A percentile compares a stretch with the other conserved stretches of the same genome.
Conservation (phyloP, 352 stramenopile genomes). For the Globisporangium irregulare region DNA sequence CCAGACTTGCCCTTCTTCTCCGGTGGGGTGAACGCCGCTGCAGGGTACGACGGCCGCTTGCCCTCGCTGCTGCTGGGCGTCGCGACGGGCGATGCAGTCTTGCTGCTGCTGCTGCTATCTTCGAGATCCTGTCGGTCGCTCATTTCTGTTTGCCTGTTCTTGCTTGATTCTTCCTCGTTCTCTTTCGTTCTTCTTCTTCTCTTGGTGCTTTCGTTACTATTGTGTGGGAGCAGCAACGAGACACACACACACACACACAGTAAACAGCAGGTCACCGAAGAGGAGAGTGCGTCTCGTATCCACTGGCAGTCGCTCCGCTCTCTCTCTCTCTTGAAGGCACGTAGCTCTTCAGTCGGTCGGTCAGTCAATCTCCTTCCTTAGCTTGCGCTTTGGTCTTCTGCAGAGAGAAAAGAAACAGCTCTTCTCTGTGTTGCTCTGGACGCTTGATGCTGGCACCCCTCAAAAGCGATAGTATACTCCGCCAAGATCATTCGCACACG, state of each 20-base stretch:
- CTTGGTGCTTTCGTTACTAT: background rate
- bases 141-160: constrained; percentile 5
- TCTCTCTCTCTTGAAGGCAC: background rate
- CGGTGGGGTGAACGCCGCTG: constrained; percentile 15
- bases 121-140: constrained; percentile 10
- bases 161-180: background rate
- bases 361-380: background rate
- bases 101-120: constrained; percentile 7
- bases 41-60: constrained; percentile 18
- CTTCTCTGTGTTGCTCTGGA: background rate
- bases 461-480: background rate
- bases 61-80: constrained; percentile 8
- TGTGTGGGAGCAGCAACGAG: background rate
- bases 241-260: background rate
- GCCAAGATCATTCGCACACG: background rate
- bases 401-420: constrained; percentile 12
- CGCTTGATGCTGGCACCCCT: background rate
- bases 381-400: constrained; percentile 7
- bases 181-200: background rate
- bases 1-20: constrained; percentile 23
- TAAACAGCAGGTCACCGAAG: background rate
- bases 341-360: background rate
- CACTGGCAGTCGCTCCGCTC: background rate
- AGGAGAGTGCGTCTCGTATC: background rate
- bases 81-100: background rate